A percentile compares a stretch with the other conserved stretches of the same genome.
Conservation (phyloP, 768 basidiomycete genomes). For the Trametes gibbosa region DNA sequence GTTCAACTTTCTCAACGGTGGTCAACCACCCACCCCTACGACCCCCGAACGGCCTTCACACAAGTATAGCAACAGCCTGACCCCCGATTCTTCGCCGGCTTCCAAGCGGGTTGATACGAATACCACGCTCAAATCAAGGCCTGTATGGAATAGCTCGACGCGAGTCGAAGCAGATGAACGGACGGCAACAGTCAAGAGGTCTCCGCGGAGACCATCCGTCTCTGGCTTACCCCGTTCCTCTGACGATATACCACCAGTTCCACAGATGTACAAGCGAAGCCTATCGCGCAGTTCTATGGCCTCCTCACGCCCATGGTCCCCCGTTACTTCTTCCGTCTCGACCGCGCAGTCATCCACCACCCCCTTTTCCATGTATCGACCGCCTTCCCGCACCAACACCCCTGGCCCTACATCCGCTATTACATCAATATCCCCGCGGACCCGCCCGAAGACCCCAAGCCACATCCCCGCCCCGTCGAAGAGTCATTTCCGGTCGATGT, state of each 20-base stretch:
- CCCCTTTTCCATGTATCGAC: conserved; percentile 38
- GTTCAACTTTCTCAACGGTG: conserved; percentile 46
- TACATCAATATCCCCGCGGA: conserved; percentile 50
- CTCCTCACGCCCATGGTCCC: conserved; percentile 80
- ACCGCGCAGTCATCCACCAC: conserved; percentile 66
- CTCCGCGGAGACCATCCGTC: conserved; percentile 44
- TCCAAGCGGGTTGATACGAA: conserved; percentile 35
- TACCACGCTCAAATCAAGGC: conserved; percentile 39
- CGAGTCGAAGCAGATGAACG: conserved; percentile 60
- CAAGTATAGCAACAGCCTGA: conserved; percentile 69
- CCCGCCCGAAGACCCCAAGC: conserved; percentile 77
- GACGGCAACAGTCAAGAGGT: conserved; percentile 44
- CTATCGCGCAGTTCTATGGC: conserved; percentile 71
- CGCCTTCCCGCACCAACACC: conserved; percentile 60
- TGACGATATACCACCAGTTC: conserved; percentile 30
- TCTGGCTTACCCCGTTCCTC: conserved; percentile 15
- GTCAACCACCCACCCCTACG: conserved; percentile 41
- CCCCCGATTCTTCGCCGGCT: conserved; percentile 64
- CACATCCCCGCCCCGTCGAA: conserved; percentile 67
- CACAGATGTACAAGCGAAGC: conserved; percentile 57
- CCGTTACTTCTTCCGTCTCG: conserved; percentile 67
- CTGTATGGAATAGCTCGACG: conserved; percentile 81
- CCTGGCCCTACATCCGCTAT: conserved; percentile 30
- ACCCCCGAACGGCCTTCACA: conserved; percentile 61
- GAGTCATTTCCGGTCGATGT: conserved; percentile 43